Conservation (phyloP, 768 basidiomycete species). For the Collybiopsis luxurians region DNA sequence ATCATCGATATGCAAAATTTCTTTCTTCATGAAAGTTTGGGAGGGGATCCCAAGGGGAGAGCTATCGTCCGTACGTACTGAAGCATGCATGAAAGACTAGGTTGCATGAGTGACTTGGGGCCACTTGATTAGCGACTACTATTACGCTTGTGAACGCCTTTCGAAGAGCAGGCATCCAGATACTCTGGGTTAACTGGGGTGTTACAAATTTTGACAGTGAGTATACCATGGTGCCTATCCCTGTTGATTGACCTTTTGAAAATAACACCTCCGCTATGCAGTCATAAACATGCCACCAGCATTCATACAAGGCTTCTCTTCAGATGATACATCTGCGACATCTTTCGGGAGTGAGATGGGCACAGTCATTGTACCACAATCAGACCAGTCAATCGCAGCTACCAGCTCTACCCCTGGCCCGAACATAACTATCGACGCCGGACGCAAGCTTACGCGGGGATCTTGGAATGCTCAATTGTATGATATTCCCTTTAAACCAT, state of each 20-base stretch:
- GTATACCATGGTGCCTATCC: constrained; percentile 2
- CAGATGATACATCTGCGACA: constrained; percentile 24
- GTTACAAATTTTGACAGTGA: constrained; percentile 28
- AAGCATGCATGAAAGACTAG: background rate
- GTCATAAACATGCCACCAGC: constrained; percentile 30
- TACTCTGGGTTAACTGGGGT: constrained; percentile 32
- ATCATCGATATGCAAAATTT: constrained; percentile 36
- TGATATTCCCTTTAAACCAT: background rate
- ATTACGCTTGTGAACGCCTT: constrained; percentile 28
- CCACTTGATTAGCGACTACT: constrained; percentile 19
- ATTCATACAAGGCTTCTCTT: constrained; percentile 26
- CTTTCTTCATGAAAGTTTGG: constrained; percentile 27
- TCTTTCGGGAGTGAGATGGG: constrained; percentile 34
- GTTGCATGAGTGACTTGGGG: background rate
- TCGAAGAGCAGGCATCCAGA: constrained; percentile 25
- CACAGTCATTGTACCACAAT: constrained; percentile 13
- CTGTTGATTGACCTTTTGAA: no score
- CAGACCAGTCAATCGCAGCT: constrained; percentile 3
- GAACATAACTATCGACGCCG: constrained; percentile 27
- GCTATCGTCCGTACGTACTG: constrained; percentile 26
- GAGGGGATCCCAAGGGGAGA: constrained; percentile 27
- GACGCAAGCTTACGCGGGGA: constrained; percentile 26
- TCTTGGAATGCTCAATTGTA: constrained; percentile 30
- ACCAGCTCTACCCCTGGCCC: background rate
- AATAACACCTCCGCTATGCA: no score